Base-by-base conservation (phyloP, 2,329 filamentous ascomycete genomes). In the Ophiocordyceps sinensis region DNA sequence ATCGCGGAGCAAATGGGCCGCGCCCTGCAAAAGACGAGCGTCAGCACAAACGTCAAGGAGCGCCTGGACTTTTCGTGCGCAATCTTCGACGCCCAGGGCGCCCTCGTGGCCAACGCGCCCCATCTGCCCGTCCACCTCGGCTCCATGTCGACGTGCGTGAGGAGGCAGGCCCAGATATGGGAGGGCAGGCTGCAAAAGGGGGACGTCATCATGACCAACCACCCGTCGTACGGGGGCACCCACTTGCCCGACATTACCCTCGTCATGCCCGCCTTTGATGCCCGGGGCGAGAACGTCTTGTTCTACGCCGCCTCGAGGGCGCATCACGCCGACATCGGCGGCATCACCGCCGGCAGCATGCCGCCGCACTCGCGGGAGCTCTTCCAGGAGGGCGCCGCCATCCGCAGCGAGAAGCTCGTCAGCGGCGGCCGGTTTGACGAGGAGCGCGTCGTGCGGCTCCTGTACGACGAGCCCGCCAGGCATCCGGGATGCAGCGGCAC, bases 1-100 rank as follows among this genome's bases (percentile, higher is more conserved):
- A 85, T 88, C 46, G 84, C 84, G 0, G 84, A 88, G 57, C 83
- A 88, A 53, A 88, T 88, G 82, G 83, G 84, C 0, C 70, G 79
- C 40, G 79, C 81, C 4, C 60, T 89, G n/a, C 81, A 87, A 52
- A 86, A 86, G 61, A 86, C 82, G 0, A 79, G 77, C 48, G 79
- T 88, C 13, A 81, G 75, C 42, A 85, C 79, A 0, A 88, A 87
- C 49, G 82, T 88, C 56, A 83, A 89, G 51, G 85, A 89, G 54
- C 73, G 83, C 3, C 67, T 89, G 1, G 84, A 89, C 53, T 89
- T 87, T 53, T 85, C 80, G 1, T 89, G 84, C 48, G 84, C 84
- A 2, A 65, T 89, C 0, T 89, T 89, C 53, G 81, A 83, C 67
- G 77, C 9, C 58, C 79, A 80, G 19, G 83, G 82, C 13, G 79